Evolutionary conservation across 2,329 filamentous ascomycete species (phyloP).

Genomic region (Talaromyces sp.): DNA sequence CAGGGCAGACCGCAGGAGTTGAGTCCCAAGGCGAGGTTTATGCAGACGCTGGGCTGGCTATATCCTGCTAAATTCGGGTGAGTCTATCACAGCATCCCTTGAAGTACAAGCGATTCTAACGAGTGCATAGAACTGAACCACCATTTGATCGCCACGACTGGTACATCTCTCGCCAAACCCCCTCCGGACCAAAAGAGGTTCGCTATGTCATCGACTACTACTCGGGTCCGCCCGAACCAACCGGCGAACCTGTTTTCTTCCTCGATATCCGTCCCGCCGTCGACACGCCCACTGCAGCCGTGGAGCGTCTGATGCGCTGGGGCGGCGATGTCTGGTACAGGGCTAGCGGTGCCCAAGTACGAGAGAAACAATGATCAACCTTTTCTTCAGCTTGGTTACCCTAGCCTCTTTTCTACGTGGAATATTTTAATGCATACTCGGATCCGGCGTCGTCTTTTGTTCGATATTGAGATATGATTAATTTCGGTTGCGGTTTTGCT

Average conservation of each 20-base stretch:
- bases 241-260: slow-evolving; percentile 90
- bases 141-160: slow-evolving; percentile 98
- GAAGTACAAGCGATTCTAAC: background rate
- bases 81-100: slow-evolving; percentile 30
- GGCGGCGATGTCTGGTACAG: slow-evolving; percentile 92
- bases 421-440: slow-evolving; percentile 3
- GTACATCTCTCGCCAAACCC: slow-evolving; percentile 74
- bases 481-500: background rate
- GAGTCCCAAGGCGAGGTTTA: slow-evolving; percentile 85
- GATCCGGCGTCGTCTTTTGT: background rate
- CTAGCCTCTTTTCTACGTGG: background rate
- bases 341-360: slow-evolving; percentile 68
- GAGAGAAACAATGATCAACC: slow-evolving; percentile 19
- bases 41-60: slow-evolving; percentile 73
- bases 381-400: background rate
- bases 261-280: slow-evolving; percentile 90
- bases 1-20: slow-evolving; percentile 83
- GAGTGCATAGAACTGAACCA: slow-evolving; percentile 61
- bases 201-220: slow-evolving; percentile 98
- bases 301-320: slow-evolving; percentile 83
- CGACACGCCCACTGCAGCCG: slow-evolving; percentile 72
- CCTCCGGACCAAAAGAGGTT: slow-evolving; percentile 69
- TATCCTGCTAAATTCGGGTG: slow-evolving; percentile 78
- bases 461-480: slow-evolving; percentile 18
- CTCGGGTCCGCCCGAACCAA: slow-evolving; percentile 73